Base-by-base conservation (phyloP, 805 yeast genomes). In the Teunomyces kruisii region DNA sequence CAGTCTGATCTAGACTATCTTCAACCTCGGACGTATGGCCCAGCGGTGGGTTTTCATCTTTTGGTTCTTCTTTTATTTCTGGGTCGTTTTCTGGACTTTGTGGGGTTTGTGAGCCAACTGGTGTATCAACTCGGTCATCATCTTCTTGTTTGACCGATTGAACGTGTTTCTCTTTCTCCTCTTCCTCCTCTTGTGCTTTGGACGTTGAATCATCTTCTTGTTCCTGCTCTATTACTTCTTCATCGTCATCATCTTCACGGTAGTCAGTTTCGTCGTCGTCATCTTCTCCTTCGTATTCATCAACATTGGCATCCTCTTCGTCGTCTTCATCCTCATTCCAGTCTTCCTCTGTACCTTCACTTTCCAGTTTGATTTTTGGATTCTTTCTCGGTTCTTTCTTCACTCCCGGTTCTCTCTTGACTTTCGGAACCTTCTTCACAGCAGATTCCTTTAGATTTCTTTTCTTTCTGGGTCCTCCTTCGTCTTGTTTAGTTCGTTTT, bases 401-500 rank as follows among this genome's bases (percentile, higher is more conserved):
- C 7, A 48, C 39, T n/a, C 32, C 42, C 13, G 47, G 45, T 29
- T 43, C 45, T 41, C 47, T 40, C 30, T 31, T 39, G 22, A 51
- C 35, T 49, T 48, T 32, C 45, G 42, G 35, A 49, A 48, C 24
- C 42, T 14, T 33, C 47, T 33, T 42, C 12, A 10, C 28, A 8
- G 12, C 9, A 3, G 28, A 4, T 32, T 16, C 28, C 9, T 49
- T 42, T 17, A 43, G 44, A 19, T 47, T 49, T 13, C 44, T 29
- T 35, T 19, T 13, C 45, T 51, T 16, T 43, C 29, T 22, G 43
- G 47, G 32, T 32, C 42, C 40, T 32, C 42, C 40, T 49, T 30
- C 13, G 32, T 62, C 62, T 31, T 64, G 24, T 24, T 35, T 35
- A 16, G 13, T 24, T 35, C 38, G 26, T 48, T 38, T 54, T 48